Evolutionary conservation across 352 stramenopile species (phyloP).

Genomic region (Thraustotheca clavata): DNA sequence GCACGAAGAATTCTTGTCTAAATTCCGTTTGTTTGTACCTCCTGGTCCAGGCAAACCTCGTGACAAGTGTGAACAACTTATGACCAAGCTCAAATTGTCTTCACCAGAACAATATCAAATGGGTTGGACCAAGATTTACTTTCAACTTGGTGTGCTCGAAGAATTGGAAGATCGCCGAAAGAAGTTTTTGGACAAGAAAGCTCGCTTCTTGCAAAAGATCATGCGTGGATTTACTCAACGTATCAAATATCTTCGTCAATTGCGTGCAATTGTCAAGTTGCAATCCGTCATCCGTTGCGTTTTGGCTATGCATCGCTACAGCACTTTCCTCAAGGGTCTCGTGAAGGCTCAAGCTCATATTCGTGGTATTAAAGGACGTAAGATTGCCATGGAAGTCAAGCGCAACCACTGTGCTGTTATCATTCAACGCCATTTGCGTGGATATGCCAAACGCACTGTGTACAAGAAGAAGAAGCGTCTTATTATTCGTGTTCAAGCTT

Average conservation of each 20-base stretch:
- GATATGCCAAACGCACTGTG: conserved; percentile 52
- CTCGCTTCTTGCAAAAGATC: conserved; percentile 61
- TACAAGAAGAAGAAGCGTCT: conserved; percentile 59
- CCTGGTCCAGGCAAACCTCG: conserved; percentile 38
- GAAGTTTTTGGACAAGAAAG: conserved; percentile 78
- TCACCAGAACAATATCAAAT: conserved; percentile 78
- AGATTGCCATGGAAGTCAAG: conserved; percentile 60
- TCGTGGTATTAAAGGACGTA: conserved; percentile 58
- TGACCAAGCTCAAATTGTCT: conserved; percentile 69
- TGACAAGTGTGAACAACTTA: conserved; percentile 67
- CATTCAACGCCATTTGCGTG: conserved; percentile 71
- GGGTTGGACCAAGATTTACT: conserved; percentile 83
- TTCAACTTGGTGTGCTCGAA: conserved; percentile 75
- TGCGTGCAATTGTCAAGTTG: conserved; percentile 73
- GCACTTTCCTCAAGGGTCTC: conserved; percentile 65
- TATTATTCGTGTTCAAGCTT: conserved; percentile 66
- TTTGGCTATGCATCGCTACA: conserved; percentile 75
- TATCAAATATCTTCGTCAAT: conserved; percentile 66
- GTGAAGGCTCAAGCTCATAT: conserved; percentile 54
- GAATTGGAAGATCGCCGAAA: conserved; percentile 78
- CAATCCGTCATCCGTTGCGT: conserved; percentile 78
- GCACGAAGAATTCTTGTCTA: conserved; percentile 79
- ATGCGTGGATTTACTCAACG: conserved; percentile 69
- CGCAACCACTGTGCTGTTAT: conserved; percentile 75
- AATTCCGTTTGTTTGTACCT: conserved; percentile 78